Conservation (phyloP, 116 monocot genomes). For the Posidonia oceanica region DNA sequence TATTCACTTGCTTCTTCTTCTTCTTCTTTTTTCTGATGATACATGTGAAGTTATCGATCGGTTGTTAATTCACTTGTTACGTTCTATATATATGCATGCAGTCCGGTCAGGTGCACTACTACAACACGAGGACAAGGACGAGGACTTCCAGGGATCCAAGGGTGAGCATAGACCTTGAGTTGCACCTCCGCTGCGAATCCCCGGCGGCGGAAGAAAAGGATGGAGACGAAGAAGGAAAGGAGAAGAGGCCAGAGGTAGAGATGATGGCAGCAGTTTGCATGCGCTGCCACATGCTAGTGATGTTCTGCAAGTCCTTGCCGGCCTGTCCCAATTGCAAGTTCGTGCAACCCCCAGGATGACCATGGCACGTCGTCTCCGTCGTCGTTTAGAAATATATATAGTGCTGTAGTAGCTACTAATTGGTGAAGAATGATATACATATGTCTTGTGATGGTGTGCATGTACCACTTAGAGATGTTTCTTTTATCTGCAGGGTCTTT, state of each 20-base stretch:
- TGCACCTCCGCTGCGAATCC: conserved; percentile 47
- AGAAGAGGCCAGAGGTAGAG: not conserved
- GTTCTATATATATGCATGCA: conserved; percentile 12
- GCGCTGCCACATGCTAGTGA: conserved; percentile 45
- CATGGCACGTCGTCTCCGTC: not conserved
- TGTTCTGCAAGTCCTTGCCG: conserved; percentile 35
- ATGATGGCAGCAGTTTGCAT: conserved; percentile 42
- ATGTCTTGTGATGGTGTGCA: no score
- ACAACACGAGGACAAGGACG: conserved; percentile 82
- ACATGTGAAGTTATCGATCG: no score
- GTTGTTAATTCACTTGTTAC: no score
- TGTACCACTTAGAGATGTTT: no score
- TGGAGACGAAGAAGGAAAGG: not conserved
- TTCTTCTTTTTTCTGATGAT: no score
- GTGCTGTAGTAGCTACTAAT: not conserved
- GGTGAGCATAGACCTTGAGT: conserved; percentile 59
- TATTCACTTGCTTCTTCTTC: not conserved
- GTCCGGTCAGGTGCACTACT: conserved; percentile 81
- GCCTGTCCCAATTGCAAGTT: conserved; percentile 58
- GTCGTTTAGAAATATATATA: not conserved
- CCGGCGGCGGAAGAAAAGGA: not conserved
- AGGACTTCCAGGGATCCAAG: conserved; percentile 32
- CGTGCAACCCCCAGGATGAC: conserved; percentile 13
- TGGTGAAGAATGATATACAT: not conserved
- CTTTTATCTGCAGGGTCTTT: no score